These are phyloP conservation scores for Verbena officinalis DNA, from an alignment of 257 asterid genomes.

Conservation along the genomic window DNA sequence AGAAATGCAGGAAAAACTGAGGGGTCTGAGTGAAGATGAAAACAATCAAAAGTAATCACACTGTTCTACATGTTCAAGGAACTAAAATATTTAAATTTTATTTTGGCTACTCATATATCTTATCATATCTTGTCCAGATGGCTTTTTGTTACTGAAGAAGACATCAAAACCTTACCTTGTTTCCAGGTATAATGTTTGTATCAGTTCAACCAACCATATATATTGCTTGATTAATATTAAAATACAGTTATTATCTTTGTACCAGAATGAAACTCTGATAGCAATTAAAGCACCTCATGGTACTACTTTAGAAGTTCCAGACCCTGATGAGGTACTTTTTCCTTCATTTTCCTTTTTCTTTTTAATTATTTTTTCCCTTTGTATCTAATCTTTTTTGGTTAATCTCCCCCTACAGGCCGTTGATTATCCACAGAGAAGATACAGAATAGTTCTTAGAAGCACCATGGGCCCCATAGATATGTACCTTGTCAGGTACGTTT, in stretches of 20 bases:
- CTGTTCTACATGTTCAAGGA: constrained; percentile 8
- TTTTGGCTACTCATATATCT: constrained; percentile 14
- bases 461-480: constrained; percentile 91
- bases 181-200: constrained; percentile 64
- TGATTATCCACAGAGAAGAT: constrained; percentile 92
- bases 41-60: constrained; percentile 54
- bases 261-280: constrained; percentile 87
- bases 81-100: constrained; percentile 15
- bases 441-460: constrained; percentile 80
- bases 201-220: constrained; percentile 4
- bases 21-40: constrained; percentile 70
- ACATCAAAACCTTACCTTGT: constrained; percentile 78
- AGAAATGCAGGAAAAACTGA: constrained; percentile 66
- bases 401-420: constrained; percentile 58
- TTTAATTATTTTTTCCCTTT: constrained; percentile 3
- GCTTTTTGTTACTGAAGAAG: constrained; percentile 92
- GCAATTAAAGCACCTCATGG: constrained; percentile 98
- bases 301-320: constrained; percentile 92
- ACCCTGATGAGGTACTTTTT: constrained; percentile 81
- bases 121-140: constrained; percentile 47
- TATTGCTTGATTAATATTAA: constrained; percentile 17
- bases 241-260: constrained; percentile 18
- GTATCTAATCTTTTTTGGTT: background rate
- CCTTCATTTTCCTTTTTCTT: constrained; percentile 11
- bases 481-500: constrained; percentile 81